Percentiles rank a stretch among this genome's conserved stretches.
Conservation (phyloP, 306 rosid species). For the Lathyrus aphaca region DNA sequence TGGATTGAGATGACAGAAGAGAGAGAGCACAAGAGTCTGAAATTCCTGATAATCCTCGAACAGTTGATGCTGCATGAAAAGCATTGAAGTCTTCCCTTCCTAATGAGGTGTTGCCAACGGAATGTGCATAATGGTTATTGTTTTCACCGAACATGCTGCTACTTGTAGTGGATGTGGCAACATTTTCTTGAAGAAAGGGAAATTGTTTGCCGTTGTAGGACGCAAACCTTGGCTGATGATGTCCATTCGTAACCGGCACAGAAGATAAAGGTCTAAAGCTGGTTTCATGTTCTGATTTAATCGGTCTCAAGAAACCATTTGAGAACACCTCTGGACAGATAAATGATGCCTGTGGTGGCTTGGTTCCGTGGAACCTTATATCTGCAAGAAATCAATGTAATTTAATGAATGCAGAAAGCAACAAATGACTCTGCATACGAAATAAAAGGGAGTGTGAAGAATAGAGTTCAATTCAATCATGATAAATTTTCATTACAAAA, state of each 20-base stretch:
- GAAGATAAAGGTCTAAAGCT: conserved; percentile 48
- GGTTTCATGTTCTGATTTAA: conserved; percentile 57
- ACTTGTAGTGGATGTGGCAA: conserved; percentile 48
- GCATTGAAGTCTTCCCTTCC: conserved; percentile 67
- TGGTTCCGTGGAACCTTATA: conserved; percentile 55
- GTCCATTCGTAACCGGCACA: conserved; percentile 49
- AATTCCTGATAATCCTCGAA: conserved; percentile 59
- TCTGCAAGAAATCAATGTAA: conserved; percentile 49
- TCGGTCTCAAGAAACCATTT: conserved; percentile 51
- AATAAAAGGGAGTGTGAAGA: background rate
- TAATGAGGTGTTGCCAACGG: conserved; percentile 40
- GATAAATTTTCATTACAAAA: conserved; percentile 4
- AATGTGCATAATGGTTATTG: conserved; percentile 46
- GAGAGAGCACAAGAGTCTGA: conserved; percentile 92
- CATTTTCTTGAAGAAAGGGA: conserved; percentile 57
- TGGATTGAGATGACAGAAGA: conserved; percentile 98
- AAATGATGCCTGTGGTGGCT: conserved; percentile 55
- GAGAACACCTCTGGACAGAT: conserved; percentile 69
- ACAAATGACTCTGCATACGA: background rate
- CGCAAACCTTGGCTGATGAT: conserved; percentile 53
- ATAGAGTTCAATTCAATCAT: conserved; percentile 22
- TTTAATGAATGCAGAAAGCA: background rate
- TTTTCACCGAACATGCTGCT: conserved; percentile 55
- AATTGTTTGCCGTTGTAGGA: conserved; percentile 53
- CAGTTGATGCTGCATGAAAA: conserved; percentile 53